Percentiles rank a stretch among this genome's conserved stretches.
These are phyloP conservation scores for Parastagonospora avenae DNA, from an alignment of 2,329 filamentous ascomycete genomes.

Conservation along the genomic window DNA sequence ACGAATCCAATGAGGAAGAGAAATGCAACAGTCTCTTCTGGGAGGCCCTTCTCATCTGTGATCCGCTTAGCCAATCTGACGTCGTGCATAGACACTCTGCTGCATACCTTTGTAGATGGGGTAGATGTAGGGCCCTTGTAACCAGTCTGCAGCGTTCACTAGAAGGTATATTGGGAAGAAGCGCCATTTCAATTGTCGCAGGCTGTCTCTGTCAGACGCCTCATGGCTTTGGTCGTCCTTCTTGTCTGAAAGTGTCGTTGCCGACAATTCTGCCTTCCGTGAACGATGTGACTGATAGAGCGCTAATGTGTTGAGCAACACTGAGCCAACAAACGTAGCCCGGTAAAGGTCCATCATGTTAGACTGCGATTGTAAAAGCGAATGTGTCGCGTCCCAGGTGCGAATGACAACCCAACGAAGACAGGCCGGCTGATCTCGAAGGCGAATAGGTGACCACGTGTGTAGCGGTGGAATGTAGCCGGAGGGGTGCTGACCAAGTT, in stretches of 20 bases:
- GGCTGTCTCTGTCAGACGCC: constrained; percentile 32
- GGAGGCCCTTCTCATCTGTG: constrained; percentile 52
- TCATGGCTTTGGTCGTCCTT: constrained; percentile 29
- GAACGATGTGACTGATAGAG: constrained; percentile 34
- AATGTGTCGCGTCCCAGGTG: background rate
- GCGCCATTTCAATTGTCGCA: constrained; percentile 46
- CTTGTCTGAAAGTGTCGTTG: constrained; percentile 20
- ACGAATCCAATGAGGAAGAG: constrained; percentile 53
- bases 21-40: constrained; percentile 52
- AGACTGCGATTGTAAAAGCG: background rate
- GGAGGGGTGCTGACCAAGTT: background rate
- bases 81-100: background rate
- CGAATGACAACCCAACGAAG: background rate
- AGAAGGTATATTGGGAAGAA: constrained; percentile 54
- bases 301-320: constrained; percentile 34
- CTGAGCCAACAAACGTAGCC: constrained; percentile 32
- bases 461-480: background rate
- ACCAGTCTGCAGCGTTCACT: constrained; percentile 54
- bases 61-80: constrained; percentile 5
- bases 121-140: constrained; percentile 58
- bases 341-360: constrained; percentile 39
- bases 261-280: constrained; percentile 11
- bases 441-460: constrained; percentile 1
- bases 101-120: constrained; percentile 55
- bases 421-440: constrained; percentile 3